phyloP scores from a whole-genome alignment of 495 filamentous ascomycete species.

The Bathelium albidoporum region DNA sequence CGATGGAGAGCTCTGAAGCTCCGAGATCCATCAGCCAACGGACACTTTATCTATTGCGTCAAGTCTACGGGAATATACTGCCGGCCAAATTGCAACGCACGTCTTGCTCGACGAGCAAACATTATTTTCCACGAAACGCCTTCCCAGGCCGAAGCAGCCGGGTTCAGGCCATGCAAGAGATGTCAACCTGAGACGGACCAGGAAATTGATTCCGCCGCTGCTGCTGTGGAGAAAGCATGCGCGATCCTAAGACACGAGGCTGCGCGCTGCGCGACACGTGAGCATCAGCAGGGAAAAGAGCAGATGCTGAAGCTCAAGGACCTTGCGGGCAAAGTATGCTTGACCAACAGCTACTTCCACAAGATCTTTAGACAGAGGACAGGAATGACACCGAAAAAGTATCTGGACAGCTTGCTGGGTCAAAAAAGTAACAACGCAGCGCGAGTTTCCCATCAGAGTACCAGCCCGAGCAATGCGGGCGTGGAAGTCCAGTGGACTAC shows the following conservation, averaged over 20 bases:
- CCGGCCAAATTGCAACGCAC: conserved; percentile 48
- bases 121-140: conserved; percentile 48
- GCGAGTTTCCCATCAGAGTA: background rate
- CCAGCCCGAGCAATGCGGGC: background rate
- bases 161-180: conserved; percentile 54
- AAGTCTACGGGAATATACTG: conserved; percentile 56
- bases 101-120: conserved; percentile 52
- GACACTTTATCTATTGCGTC: conserved; percentile 52
- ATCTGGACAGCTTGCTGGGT: conserved; percentile 14
- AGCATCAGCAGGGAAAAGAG: conserved; percentile 21
- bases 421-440: background rate
- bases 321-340: conserved; percentile 42
- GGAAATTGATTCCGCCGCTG: conserved; percentile 34
- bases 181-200: conserved; percentile 43
- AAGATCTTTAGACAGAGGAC: conserved; percentile 51
- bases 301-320: conserved; percentile 37
- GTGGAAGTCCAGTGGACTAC: background rate
- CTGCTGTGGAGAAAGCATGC: conserved; percentile 40
- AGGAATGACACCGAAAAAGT: conserved; percentile 53
- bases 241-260: conserved; percentile 12
- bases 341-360: conserved; percentile 54
- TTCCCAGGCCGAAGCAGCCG: conserved; percentile 44
- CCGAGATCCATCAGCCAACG: conserved; percentile 41
- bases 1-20: conserved; percentile 49
- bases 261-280: conserved; percentile 13